A percentile compares a stretch with the other conserved stretches of the same genome.
These are phyloP conservation scores for Penicillium concentricum DNA, from an alignment of 2,329 filamentous ascomycete species.

Conservation along the genomic window DNA sequence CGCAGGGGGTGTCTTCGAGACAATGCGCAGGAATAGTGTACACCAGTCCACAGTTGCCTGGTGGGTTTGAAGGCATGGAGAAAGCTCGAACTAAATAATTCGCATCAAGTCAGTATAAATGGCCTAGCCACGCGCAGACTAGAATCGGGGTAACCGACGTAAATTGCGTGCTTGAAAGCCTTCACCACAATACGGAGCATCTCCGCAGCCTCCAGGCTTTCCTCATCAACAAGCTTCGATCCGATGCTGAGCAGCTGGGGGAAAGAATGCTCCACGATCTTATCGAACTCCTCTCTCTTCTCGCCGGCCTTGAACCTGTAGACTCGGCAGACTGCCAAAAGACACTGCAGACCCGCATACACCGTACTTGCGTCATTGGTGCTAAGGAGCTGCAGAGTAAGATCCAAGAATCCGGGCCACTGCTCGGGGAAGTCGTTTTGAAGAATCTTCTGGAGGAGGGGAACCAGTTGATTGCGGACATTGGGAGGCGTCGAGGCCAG, in stretches of 20 bases:
- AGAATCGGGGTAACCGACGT: constrained; percentile 58
- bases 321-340: constrained; percentile 90
- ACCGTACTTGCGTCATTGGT: constrained; percentile 83
- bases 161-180: constrained; percentile 97
- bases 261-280: constrained; percentile 89
- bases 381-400: constrained; percentile 83
- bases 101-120: constrained; percentile 30
- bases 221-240: constrained; percentile 83
- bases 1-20: constrained; percentile 79
- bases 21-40: constrained; percentile 86
- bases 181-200: constrained; percentile 96
- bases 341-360: constrained; percentile 88
- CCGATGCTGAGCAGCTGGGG: constrained; percentile 83
- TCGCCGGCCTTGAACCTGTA: constrained; percentile 91
- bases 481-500: constrained; percentile 76
- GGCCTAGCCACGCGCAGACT: constrained; percentile 15
- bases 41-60: constrained; percentile 92
- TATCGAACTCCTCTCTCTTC: constrained; percentile 80
- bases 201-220: constrained; percentile 90
- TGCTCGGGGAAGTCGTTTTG: constrained; percentile 91
- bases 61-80: constrained; percentile 72
- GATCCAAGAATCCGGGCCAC: constrained; percentile 93
- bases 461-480: constrained; percentile 88
- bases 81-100: constrained; percentile 73
- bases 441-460: constrained; percentile 91